Conservation (phyloP, 2,329 filamentous ascomycete genomes). For the Calonectria hongkongensis region DNA sequence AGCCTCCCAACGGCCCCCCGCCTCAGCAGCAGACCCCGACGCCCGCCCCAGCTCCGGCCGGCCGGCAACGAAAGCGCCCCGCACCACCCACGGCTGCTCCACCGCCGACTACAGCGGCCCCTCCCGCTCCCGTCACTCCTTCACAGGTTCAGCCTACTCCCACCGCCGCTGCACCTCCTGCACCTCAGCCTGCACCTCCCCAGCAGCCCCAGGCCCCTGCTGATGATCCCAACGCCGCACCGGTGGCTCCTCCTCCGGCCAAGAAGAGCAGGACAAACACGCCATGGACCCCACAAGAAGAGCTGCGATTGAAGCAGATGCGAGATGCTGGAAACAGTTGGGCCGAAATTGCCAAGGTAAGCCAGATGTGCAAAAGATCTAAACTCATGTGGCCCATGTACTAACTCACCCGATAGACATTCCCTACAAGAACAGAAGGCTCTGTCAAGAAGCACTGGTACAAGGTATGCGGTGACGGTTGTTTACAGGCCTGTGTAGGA, state of each 20-base stretch:
- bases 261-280: conserved; percentile 99
- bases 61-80: conserved; percentile 65
- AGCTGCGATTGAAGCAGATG: conserved; percentile 94
- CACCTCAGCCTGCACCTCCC: conserved; percentile 55
- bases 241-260: conserved; percentile 70
- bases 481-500: neutral
- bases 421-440: conserved; percentile 94
- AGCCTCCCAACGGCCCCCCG: conserved; percentile 57
- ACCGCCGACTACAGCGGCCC: conserved; percentile 60
- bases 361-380: conserved; percentile 56
- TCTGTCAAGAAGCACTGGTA: conserved; percentile 99
- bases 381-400: neutral
- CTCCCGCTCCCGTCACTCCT: conserved; percentile 58
- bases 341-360: conserved; percentile 99
- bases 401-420: conserved; percentile 77
- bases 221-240: conserved; percentile 57
- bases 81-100: conserved; percentile 61
- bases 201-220: conserved; percentile 55
- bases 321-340: conserved; percentile 94
- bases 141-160: conserved; percentile 58
- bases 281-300: conserved; percentile 96
- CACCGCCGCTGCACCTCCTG: conserved; percentile 55
- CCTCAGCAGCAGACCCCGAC: conserved; percentile 61
- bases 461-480: conserved; percentile 76
- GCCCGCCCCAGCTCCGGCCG: conserved; percentile 61